Evolutionary conservation across 208 protist species (phyloP), one percentile per base, ranked within the genome.

Genomic region (Wallacemonas sp.): DNA sequence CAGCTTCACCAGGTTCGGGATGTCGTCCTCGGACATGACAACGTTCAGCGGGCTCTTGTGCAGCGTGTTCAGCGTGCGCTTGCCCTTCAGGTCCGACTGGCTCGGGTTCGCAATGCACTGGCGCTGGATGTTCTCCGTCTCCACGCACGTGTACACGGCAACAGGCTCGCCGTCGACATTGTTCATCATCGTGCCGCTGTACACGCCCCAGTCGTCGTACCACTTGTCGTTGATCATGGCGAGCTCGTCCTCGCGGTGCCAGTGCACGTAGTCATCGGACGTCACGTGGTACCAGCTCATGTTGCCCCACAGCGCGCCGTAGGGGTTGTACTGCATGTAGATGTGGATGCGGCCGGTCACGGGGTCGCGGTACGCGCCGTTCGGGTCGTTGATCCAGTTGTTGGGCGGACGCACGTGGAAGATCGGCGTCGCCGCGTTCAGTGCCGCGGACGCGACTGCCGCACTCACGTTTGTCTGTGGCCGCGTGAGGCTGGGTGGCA

Each of bases 281-380:
- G 81, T 84, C 44, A 82, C 67, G 76, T 87, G 77, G 64, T 85
- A 88, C 82, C 82, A 88, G 41, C 45, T 65, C 48, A 81, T 83
- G 67, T 84, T 77, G 33, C 81, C 81, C 76, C 76, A 82, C 36
- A 86, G 57, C 44, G 82, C 67, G 61, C 68, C 67, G 69, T 77
- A 61, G 20, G 83, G 83, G 77, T 86, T 84, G 74, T 86, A 86
- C 75, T 89, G 80, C 71, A 86, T 83, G 80, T 84, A 84, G 49
- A 82, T 52, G 61, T 86, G 70, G 29, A 83, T 77, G 39, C 71
- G 76, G 28, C 72, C 74, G 29, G 65, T 89, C 63, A 84, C 70
- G 31, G 80, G 78, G 70, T 85, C 81, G 38, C 80, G 80, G 72
- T 83, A 84, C 33, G 80, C 77, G 28, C 77, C 80, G 70, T 81